These are phyloP conservation scores for Mycosphaerella sp. DNA, from an alignment of 2,329 filamentous ascomycete genomes.

Conservation along the genomic window DNA sequence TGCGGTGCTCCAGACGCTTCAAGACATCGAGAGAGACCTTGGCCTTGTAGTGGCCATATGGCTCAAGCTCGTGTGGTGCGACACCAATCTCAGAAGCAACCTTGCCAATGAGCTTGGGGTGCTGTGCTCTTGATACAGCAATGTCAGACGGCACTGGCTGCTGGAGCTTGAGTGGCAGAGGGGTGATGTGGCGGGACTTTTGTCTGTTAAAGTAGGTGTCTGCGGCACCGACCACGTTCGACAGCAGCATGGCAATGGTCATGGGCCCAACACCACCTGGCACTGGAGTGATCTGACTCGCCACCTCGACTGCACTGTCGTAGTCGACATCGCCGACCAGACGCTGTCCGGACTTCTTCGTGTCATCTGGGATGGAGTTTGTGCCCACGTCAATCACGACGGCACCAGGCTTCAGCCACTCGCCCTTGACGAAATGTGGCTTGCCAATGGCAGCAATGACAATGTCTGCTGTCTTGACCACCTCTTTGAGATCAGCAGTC, in stretches of 20 bases:
- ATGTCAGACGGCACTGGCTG: conserved; percentile 92
- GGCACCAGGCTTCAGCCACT: conserved; percentile 91
- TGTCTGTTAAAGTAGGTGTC: conserved; percentile 74
- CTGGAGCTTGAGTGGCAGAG: conserved; percentile 74
- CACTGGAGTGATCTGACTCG: conserved; percentile 90
- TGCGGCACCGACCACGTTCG: conserved; percentile 88
- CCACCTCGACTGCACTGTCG: conserved; percentile 74
- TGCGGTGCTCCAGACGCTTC: conserved; percentile 77
- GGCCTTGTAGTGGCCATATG: conserved; percentile 90
- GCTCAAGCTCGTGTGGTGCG: conserved; percentile 80
- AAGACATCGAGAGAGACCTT: conserved; percentile 83
- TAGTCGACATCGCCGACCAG: conserved; percentile 95
- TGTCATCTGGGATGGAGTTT: conserved; percentile 84
- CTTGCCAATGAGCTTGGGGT: conserved; percentile 82
- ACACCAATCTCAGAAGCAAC: conserved; percentile 85
- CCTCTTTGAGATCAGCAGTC: conserved; percentile 64
- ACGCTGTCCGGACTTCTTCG: conserved; percentile 85
- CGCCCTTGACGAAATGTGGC: conserved; percentile 81
- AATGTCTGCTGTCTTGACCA: conserved; percentile 80
- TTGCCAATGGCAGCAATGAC: conserved; percentile 88
- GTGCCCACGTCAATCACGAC: conserved; percentile 97
- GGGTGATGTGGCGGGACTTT: conserved; percentile 70
- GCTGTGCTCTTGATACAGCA: conserved; percentile 79
- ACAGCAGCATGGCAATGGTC: conserved; percentile 96
- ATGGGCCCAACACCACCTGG: conserved; percentile 96